Base-by-base conservation (phyloP, 768 basidiomycete genomes). In the Suillus sp. region DNA sequence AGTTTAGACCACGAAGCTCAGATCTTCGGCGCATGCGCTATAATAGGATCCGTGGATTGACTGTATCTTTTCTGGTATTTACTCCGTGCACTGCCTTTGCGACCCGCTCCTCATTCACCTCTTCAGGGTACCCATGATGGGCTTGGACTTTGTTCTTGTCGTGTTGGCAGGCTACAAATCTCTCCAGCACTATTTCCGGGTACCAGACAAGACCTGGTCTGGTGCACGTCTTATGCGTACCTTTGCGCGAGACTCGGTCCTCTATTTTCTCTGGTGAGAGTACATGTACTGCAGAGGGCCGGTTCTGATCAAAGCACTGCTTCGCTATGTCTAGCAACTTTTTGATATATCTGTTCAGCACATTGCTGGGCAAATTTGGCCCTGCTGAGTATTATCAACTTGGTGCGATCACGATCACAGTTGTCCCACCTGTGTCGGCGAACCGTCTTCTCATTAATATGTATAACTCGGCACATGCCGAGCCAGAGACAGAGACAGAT, bases 21-120 rank as follows among this genome's bases (percentile, higher is more conserved):
- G 45, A 53, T 61, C 22, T 54, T 40, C 43, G 61, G 61, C 0
- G 57, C 37, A 30, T 62, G 61, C n/a, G n/a, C 20, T 32, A 42
- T 57, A 22, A 6, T 42, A 30, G 37, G 22, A 2, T 40, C 61
- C 1, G 54, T 56, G 18, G 40, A 54, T 27, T 62, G 61, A 58
- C 55, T 62, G 11, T 62, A 59, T 62, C 55, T 62, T 34, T 62
- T 62, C 14, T 62, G 61, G 61, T 60, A 62, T 8, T 5, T 25
- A 8, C 25, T 35, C 20, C 35, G 10, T 1, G 22, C 14, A 35
- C 27, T 32, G 0, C n/a, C 20, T 13, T 59, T 22, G 10, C 22
- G 35, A 55, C 16, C 1, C 2, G 7, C 22, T 22, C 54, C 35
- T 56, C 22, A 56, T 7, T 59, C 16, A 32, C 51, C 40, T 16